Base-by-base conservation (phyloP, 208 protist species). In the Leptomonas pyrrhocoris region DNA sequence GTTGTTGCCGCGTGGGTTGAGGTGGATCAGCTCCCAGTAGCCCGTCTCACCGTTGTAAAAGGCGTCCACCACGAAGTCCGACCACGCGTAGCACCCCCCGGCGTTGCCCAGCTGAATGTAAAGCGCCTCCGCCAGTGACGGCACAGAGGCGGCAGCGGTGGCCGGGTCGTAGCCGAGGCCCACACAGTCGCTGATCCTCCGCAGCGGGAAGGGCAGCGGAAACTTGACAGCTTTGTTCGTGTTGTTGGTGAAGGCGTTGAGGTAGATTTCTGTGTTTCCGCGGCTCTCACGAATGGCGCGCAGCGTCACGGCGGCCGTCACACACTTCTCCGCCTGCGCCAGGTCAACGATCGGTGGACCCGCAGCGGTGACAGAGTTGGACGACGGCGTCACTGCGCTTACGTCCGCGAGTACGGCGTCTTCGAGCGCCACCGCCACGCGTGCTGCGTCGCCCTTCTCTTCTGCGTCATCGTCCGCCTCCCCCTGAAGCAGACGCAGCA, bases 61-160 rank as follows among this genome's bases (percentile, higher is more conserved):
- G 18, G 74, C 90, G 46, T 88, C 78, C 13, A 94, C 88, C 31
- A 86, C 73, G 58, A 91, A 91, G 76, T 95, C 88, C 7, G 88
- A 93, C 90, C 90, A 95, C 43, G 77, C 90, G 57, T 80, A 92
- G 53, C 79, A 88, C 23, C 90, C 90, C 2, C 90, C 90, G 18
- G 80, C 80, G 65, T 95, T 95, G 21, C 83, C 90, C 18, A 95
- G 66, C 30, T 79, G 77, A 69, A 95, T 86, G 43, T 81, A 88
- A 45, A 95, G 70, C 25, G 80, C 51, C 34, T 88, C 73, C 42
- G 82, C 82, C 6, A 95, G 79, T 21, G 42, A 55, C 0, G 51
- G 62, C 27, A 40, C 46, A 28, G 42, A 16, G 13, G 55, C n/a
- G 28, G 18, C 25, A 13, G 21, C 40, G 21, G 8, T 40, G 19